phyloP scores from a whole-genome alignment of 2,329 filamentous ascomycete species.

The Phoma sp. region DNA sequence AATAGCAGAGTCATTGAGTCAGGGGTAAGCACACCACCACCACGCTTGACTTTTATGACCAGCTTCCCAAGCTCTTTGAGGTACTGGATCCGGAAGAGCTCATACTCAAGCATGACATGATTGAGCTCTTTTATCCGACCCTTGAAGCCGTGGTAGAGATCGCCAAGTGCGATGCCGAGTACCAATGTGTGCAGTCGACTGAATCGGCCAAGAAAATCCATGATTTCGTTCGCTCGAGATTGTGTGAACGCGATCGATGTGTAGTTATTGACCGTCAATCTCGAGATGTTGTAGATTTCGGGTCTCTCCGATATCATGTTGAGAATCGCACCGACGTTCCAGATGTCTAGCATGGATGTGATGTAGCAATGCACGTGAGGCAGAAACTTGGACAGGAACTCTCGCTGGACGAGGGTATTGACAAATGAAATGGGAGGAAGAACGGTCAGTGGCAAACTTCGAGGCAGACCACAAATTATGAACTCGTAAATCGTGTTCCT shows the following conservation, averaged over 20 bases:
- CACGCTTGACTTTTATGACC: neutral
- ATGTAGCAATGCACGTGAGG: neutral
- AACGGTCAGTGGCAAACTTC: neutral
- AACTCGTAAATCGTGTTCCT: neutral
- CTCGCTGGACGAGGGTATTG: neutral
- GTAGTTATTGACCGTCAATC: neutral
- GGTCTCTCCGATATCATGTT: too few species aligned
- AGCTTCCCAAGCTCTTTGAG: neutral
- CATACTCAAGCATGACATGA: neutral
- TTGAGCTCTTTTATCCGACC: slow-evolving; percentile 1
- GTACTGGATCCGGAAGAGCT: neutral
- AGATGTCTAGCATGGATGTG: neutral
- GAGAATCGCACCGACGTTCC: neutral
- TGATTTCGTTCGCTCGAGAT: neutral
- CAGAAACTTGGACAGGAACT: neutral
- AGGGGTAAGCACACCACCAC: neutral
- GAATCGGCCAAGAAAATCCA: neutral
- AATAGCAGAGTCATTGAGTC: too few species aligned
- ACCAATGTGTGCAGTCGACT: neutral
- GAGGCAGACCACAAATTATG: neutral
- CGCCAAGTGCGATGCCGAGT: neutral
- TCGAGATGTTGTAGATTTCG: neutral
- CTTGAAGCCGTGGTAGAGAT: neutral
- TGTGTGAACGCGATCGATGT: neutral
- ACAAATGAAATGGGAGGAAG: neutral